These are phyloP conservation scores for Wallacemonas sp. DNA, from an alignment of 208 protist genomes.

Conservation along the genomic window DNA sequence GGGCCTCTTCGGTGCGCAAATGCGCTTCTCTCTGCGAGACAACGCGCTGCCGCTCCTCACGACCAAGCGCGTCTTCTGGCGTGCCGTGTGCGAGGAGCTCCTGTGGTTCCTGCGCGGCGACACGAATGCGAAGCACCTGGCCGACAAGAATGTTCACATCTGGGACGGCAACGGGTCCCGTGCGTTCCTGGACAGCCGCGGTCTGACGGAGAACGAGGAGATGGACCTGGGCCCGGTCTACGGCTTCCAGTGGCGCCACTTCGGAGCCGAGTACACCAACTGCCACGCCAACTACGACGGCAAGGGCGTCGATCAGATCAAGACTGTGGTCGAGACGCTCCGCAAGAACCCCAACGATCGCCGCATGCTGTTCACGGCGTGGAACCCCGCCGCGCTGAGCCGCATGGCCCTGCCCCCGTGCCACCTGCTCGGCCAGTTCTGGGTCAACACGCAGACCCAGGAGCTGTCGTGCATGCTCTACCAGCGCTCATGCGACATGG, in stretches of 20 bases:
- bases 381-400: conserved; percentile 95
- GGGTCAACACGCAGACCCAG: conserved; percentile 85
- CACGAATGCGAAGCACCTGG: conserved; percentile 94
- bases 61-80: conserved; percentile 99
- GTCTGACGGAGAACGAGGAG: conserved; percentile 91
- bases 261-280: conserved; percentile 94
- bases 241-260: conserved; percentile 99
- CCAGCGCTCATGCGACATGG: conserved; percentile 96
- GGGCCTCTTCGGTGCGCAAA: conserved; percentile 95
- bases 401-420: conserved; percentile 98
- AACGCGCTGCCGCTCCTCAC: conserved; percentile 96
- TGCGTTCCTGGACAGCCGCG: conserved; percentile 95
- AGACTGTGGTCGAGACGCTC: conserved; percentile 89
- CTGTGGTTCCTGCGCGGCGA: conserved; percentile 98
- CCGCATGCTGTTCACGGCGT: conserved; percentile 97
- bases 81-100: conserved; percentile 97
- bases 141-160: conserved; percentile 94
- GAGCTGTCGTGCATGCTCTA: conserved; percentile 96
- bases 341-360: conserved; percentile 94
- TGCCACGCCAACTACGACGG: conserved; percentile 90
- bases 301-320: conserved; percentile 97
- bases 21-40: conserved; percentile 96
- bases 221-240: conserved; percentile 98
- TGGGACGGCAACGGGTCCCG: conserved; percentile 98
- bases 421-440: conserved; percentile 98